phyloP scores from a whole-genome alignment of 495 filamentous ascomycete species.

The Aspergillus baeticus region DNA sequence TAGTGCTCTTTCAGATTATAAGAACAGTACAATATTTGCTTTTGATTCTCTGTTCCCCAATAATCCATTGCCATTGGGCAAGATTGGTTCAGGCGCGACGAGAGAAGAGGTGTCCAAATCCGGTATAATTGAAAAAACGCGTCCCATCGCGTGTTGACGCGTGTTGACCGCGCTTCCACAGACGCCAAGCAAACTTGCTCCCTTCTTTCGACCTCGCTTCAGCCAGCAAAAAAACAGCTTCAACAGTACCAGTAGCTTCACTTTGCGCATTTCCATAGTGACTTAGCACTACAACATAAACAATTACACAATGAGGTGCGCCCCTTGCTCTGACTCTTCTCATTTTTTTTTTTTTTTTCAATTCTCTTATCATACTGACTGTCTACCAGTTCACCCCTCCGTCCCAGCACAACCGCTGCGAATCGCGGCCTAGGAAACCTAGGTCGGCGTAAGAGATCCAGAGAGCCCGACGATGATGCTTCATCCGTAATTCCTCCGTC shows the following conservation, averaged over 20 bases:
- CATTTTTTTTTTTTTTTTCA: slow-evolving; percentile 3
- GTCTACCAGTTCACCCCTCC: slow-evolving; percentile 69
- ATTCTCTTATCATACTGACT: slow-evolving; percentile 13
- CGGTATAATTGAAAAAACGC: slow-evolving; percentile 39
- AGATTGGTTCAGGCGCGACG: background rate
- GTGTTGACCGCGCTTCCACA: slow-evolving; percentile 19
- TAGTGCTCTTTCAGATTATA: too few species aligned
- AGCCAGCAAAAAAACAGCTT: slow-evolving; percentile 20
- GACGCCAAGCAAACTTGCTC: slow-evolving; percentile 21
- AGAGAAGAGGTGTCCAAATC: slow-evolving; percentile 20
- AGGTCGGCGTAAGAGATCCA: slow-evolving; percentile 74
- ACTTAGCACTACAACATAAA: slow-evolving; percentile 1
- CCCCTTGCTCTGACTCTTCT: background rate
- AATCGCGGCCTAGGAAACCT: slow-evolving; percentile 69
- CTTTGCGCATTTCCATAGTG: slow-evolving; percentile 6
- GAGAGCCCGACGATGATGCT: slow-evolving; percentile 74
- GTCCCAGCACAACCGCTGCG: slow-evolving; percentile 78
- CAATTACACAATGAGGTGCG: slow-evolving; percentile 42
- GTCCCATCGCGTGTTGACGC: slow-evolving; percentile 25
- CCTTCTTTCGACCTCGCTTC: slow-evolving; percentile 18
- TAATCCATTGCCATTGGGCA: too few species aligned
- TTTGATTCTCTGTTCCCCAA: too few species aligned
- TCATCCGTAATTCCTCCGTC: slow-evolving; percentile 72
- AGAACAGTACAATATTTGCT: too few species aligned
- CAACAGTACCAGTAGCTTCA: slow-evolving; percentile 11